Evolutionary conservation across 2,329 filamentous ascomycete species (phyloP).

Genomic region (Rhinocladiella mackenziei): DNA sequence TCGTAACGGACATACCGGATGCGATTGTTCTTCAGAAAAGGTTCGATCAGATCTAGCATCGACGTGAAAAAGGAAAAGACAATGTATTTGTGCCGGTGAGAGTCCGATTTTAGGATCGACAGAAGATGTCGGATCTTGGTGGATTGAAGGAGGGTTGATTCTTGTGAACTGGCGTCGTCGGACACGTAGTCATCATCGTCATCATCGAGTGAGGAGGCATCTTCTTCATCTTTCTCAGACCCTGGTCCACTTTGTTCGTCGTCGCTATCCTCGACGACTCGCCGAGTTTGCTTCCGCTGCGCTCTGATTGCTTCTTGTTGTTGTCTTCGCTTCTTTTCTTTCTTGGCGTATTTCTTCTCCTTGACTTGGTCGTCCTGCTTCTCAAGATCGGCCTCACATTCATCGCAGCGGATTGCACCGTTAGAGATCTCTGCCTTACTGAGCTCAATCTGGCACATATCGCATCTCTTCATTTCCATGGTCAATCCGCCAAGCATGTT

Average conservation of each 20-base stretch:
- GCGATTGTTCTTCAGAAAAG: slow-evolving; percentile 71
- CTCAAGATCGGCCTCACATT: slow-evolving; percentile 72
- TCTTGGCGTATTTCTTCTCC: slow-evolving; percentile 48
- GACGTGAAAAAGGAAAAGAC: slow-evolving; percentile 98
- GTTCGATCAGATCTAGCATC: slow-evolving; percentile 94
- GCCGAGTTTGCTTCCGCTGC: slow-evolving; percentile 34
- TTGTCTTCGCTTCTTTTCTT: slow-evolving; percentile 37
- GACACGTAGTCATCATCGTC: slow-evolving; percentile 43
- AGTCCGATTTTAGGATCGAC: slow-evolving; percentile 73
- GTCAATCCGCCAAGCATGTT: slow-evolving; percentile 82
- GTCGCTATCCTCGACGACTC: slow-evolving; percentile 51
- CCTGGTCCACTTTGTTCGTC: no score
- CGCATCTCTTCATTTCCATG: slow-evolving; percentile 72
- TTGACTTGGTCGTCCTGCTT: slow-evolving; percentile 46
- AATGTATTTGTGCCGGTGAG: slow-evolving; percentile 85
- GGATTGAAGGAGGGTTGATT: slow-evolving; percentile 58
- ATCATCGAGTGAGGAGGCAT: slow-evolving; percentile 39
- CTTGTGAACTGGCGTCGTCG: slow-evolving; percentile 40
- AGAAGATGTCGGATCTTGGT: slow-evolving; percentile 89
- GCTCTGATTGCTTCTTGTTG: slow-evolving; percentile 52
- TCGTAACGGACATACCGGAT: slow-evolving; percentile 88
- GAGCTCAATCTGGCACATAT: slow-evolving; percentile 73
- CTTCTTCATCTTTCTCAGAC: slow-evolving; percentile 68
- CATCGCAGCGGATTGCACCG: slow-evolving; percentile 61
- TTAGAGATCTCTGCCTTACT: slow-evolving; percentile 51